Percentiles rank a stretch among this genome's conserved stretches.
Evolutionary conservation across 371 early-diverging fungal genomes (phyloP).

Genomic region (Choanephora cucurbitarum): DNA sequence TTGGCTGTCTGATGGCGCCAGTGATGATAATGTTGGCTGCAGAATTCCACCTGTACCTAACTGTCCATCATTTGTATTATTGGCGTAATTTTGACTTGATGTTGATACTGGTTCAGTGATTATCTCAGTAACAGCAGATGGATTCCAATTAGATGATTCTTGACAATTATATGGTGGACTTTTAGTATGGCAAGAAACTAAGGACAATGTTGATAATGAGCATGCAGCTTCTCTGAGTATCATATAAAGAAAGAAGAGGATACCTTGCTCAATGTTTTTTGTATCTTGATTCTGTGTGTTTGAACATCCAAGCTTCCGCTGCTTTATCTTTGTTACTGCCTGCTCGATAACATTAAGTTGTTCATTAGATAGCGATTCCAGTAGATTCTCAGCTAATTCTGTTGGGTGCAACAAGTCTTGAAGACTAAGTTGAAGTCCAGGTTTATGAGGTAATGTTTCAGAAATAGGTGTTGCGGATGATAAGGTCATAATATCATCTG

Average conservation of each 20-base stretch:
- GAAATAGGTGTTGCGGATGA: constrained; percentile 10
- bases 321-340: constrained; percentile 40
- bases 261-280: constrained; percentile 5
- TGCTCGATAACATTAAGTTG: constrained; percentile 41
- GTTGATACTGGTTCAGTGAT: constrained; percentile 9
- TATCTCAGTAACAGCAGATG: constrained; percentile 2
- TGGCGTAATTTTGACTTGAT: constrained; percentile 3
- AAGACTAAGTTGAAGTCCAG: constrained; percentile 34
- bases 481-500: constrained; percentile 16
- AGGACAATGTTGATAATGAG: background rate
- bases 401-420: constrained; percentile 41
- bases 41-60: background rate
- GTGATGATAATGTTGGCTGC: background rate
- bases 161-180: too few species aligned
- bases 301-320: constrained; percentile 22
- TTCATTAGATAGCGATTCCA: constrained; percentile 40
- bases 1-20: background rate
- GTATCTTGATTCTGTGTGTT: background rate
- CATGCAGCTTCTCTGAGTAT: background rate
- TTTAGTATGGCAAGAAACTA: background rate
- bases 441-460: constrained; percentile 20
- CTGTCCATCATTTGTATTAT: background rate
- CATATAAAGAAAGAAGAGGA: too few species aligned
- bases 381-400: constrained; percentile 34
- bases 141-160: constrained; percentile 3